Conservation (phyloP, 495 filamentous ascomycete genomes). For the Rusavskia elegans region DNA sequence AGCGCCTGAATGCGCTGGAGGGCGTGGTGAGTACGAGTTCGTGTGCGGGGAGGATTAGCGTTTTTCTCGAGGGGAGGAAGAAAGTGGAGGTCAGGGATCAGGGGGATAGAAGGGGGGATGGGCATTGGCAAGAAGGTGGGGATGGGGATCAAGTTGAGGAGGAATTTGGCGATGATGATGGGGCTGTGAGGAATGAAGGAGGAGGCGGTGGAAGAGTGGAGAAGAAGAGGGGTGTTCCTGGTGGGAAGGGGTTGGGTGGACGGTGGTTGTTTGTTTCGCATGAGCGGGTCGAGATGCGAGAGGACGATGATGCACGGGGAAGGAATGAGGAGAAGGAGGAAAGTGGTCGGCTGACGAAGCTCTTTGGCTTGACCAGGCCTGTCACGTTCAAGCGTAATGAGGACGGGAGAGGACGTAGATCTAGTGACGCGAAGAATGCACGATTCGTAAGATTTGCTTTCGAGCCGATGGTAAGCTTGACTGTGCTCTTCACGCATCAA, state of each 20-base stretch:
- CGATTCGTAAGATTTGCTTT: slow-evolving; percentile 80
- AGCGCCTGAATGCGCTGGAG: slow-evolving; percentile 52
- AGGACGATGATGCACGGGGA: not conserved
- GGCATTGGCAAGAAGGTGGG: not conserved
- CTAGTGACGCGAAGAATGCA: slow-evolving; percentile 12
- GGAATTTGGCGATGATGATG: not conserved
- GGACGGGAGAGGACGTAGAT: slow-evolving; percentile 14
- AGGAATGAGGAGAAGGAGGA: not conserved
- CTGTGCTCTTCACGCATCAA: not conserved
- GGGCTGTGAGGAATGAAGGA: slow-evolving; percentile 7
- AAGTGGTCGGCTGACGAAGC: slow-evolving; percentile 13
- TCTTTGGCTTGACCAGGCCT: slow-evolving; percentile 18
- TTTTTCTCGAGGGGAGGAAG: slow-evolving; percentile 69
- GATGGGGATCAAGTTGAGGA: not conserved
- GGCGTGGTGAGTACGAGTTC: slow-evolving; percentile 82
- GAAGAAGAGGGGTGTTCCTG: slow-evolving; percentile 34
- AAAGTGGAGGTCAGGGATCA: slow-evolving; percentile 6
- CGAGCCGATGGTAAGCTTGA: slow-evolving; percentile 66
- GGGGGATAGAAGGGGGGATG: not conserved
- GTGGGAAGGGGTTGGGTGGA: slow-evolving; percentile 69
- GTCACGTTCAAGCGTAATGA: not conserved
- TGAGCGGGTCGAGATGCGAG: slow-evolving; percentile 37
- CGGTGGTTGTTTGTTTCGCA: slow-evolving; percentile 82
- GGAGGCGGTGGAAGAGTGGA: slow-evolving; percentile 2
- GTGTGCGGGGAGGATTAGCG: slow-evolving; percentile 69